A percentile compares a stretch with the other conserved stretches of the same genome.
These are phyloP conservation scores for Cenchrus purpureus DNA, from an alignment of 176 grass and related monocot species.

Conservation along the genomic window DNA sequence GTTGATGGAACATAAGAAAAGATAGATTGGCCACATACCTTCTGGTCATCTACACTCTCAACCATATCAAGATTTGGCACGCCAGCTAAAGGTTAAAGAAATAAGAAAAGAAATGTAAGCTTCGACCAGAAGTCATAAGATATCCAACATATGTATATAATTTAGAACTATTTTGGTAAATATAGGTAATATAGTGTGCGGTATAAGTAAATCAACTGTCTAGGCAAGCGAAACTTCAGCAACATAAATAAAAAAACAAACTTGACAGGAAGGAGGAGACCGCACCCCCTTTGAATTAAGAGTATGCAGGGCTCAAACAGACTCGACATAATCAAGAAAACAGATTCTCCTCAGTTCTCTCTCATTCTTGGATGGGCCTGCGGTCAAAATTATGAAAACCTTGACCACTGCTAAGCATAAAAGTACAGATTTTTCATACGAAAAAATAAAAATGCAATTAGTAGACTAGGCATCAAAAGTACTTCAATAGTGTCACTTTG, in stretches of 20 bases:
- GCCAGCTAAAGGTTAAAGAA: slow-evolving; percentile 60
- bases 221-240: neutral
- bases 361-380: neutral
- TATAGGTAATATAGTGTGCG: neutral
- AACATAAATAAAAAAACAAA: too few species aligned
- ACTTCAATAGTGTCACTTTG: too few species aligned
- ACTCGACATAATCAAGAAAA: neutral
- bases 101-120: slow-evolving; percentile 34
- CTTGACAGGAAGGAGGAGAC: too few species aligned
- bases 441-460: neutral
- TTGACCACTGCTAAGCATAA: too few species aligned
- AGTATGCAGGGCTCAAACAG: too few species aligned
- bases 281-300: too few species aligned
- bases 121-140: neutral
- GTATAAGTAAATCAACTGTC: neutral
- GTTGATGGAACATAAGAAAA: slow-evolving; percentile 23
- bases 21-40: slow-evolving; percentile 57
- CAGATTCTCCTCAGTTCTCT: neutral
- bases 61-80: slow-evolving; percentile 94
- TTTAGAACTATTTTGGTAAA: neutral
- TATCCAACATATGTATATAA: neutral
- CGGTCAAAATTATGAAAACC: neutral
- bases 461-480: neutral
- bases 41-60: slow-evolving; percentile 91
- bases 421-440: neutral